These are phyloP conservation scores for Eucalyptus decipiens DNA, from an alignment of 345 rosid genomes.

Conservation along the genomic window DNA sequence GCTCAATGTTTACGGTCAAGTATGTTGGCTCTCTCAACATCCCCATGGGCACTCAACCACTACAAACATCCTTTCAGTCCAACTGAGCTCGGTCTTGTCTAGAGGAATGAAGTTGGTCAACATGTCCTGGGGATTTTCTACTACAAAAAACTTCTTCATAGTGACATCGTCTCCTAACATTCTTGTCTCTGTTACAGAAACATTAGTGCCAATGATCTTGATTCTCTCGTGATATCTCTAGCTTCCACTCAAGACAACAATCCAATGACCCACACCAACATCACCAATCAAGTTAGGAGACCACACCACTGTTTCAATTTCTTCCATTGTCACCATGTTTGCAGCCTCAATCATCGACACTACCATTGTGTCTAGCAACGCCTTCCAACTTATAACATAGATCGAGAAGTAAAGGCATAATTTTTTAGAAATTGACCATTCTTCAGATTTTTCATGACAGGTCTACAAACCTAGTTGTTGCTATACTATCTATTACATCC, in stretches of 20 bases:
- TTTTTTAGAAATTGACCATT: not conserved
- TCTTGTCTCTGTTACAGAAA: not conserved
- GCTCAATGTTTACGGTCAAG: not conserved
- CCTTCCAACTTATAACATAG: not conserved
- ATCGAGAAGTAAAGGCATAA: not conserved
- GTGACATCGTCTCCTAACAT: not conserved
- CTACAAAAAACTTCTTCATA: not conserved
- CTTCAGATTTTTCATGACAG: not conserved
- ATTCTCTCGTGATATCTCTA: not conserved
- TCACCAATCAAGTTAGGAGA: not conserved
- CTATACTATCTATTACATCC: not conserved
- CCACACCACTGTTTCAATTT: not conserved
- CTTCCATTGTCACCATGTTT: not conserved
- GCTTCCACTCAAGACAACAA: not conserved
- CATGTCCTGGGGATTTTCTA: not conserved
- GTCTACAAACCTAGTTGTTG: not conserved
- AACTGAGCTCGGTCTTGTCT: not conserved
- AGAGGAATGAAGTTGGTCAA: not conserved
- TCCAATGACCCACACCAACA: not conserved
- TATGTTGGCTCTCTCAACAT: not conserved
- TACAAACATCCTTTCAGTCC: too few relatives aligned
- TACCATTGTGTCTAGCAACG: not conserved
- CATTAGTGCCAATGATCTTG: not conserved
- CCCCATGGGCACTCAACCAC: not conserved
- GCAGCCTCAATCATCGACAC: not conserved